phyloP scores from a whole-genome alignment of 2,329 filamentous ascomycete species.

The Arthroderma sp. region DNA sequence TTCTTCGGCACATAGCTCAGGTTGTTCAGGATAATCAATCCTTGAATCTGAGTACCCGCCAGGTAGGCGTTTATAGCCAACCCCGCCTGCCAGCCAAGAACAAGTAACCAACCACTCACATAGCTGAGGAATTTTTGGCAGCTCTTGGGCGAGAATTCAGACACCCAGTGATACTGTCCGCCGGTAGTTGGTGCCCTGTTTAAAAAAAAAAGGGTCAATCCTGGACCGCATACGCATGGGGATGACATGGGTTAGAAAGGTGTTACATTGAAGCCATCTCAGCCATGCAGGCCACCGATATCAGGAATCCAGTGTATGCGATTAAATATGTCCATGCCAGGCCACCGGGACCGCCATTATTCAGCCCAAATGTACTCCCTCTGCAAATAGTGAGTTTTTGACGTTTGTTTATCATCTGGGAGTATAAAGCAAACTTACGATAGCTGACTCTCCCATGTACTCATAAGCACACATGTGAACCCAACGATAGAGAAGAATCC shows the following conservation, averaged over 20 bases:
- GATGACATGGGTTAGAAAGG: background rate
- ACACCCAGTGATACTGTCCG: conserved; percentile 31
- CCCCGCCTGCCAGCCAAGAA: conserved; percentile 19
- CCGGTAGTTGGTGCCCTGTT: conserved; percentile 29
- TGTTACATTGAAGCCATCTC: conserved; percentile 33
- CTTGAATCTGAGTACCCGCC: conserved; percentile 22
- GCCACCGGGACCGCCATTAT: conserved; percentile 26
- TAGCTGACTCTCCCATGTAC: too few species aligned
- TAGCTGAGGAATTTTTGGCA: conserved; percentile 34
- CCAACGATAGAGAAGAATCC: too few species aligned
- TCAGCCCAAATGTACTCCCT: conserved; percentile 19
- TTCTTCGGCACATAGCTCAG: conserved; percentile 18
- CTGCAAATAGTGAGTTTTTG: conserved; percentile 2
- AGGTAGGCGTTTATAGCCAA: conserved; percentile 16
- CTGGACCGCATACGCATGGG: background rate
- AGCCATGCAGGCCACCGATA: conserved; percentile 27
- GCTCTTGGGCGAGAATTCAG: conserved; percentile 30
- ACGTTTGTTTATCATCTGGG: too few species aligned
- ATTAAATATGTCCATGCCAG: conserved; percentile 26
- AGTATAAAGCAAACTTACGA: too few species aligned
- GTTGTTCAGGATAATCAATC: conserved; percentile 19
- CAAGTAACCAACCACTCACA: conserved; percentile 20
- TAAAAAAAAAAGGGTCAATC: background rate
- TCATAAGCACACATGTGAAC: too few species aligned
- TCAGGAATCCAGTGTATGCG: conserved; percentile 19